A percentile compares a stretch with the other conserved stretches of the same genome.
Conservation (phyloP, 2,329 filamentous ascomycete genomes). For the Botrytis fragariae region DNA sequence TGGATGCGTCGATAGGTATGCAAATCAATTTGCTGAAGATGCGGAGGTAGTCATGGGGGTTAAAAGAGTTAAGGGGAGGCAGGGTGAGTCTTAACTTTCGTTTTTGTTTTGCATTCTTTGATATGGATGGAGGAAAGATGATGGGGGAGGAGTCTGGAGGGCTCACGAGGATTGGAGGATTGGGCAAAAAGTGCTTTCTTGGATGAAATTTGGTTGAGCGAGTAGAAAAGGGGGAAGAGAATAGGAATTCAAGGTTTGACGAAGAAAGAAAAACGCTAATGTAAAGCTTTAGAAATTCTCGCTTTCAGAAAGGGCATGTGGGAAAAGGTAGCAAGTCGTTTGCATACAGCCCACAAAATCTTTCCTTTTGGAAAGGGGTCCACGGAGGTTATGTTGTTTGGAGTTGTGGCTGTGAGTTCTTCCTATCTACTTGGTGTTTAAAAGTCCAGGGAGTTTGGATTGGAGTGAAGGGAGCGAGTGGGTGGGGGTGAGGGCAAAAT, state of each 20-base stretch:
- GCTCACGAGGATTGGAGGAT: not conserved
- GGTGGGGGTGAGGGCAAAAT: not conserved
- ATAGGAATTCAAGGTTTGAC: too few species aligned
- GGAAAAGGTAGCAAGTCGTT: conserved; percentile 48
- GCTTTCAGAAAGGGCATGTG: conserved; percentile 51
- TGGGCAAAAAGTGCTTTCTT: not conserved
- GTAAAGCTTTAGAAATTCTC: conserved; percentile 45
- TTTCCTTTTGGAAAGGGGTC: conserved; percentile 48
- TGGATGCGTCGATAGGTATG: not conserved
- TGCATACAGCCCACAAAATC: conserved; percentile 47
- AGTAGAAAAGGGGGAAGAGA: too few species aligned
- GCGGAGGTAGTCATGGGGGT: conserved; percentile 52
- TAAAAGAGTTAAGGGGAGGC: conserved; percentile 45
- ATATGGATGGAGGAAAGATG: not conserved
- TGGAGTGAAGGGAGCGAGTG: not conserved
- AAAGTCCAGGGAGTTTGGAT: not conserved
- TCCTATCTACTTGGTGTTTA: not conserved
- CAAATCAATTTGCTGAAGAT: conserved; percentile 40
- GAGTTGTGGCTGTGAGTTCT: conserved; percentile 43
- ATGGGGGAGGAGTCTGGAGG: not conserved
- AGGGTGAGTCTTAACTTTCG: conserved; percentile 40
- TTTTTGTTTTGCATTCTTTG: not conserved
- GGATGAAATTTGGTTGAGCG: not conserved
- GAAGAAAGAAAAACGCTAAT: not conserved
- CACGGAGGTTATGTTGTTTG: conserved; percentile 53